A percentile compares a stretch with the other conserved stretches of the same genome.
These are phyloP conservation scores for Kwoniella europaea DNA, from an alignment of 768 basidiomycete genomes.

Conservation along the genomic window DNA sequence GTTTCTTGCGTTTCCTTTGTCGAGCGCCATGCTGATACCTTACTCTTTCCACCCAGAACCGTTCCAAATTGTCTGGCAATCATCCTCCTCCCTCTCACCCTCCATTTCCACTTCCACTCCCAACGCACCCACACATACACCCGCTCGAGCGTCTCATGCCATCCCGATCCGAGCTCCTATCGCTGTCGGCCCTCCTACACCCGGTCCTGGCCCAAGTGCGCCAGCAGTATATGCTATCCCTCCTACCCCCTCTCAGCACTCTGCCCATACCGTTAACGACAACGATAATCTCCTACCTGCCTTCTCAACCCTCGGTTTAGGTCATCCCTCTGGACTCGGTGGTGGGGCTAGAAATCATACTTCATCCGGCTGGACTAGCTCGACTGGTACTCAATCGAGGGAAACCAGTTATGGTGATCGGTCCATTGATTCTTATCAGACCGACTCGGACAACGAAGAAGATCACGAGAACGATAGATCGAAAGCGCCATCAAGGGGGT, in stretches of 20 bases:
- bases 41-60: conserved; percentile 37
- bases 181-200: conserved; percentile 52
- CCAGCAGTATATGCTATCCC: conserved; percentile 50
- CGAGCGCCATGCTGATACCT: neutral
- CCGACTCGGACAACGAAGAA: conserved; percentile 7
- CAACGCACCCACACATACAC: conserved; percentile 26
- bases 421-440: neutral
- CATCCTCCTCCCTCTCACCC: conserved; percentile 28
- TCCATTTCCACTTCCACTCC: conserved; percentile 19
- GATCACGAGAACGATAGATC: conserved; percentile 2
- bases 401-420: conserved; percentile 6
- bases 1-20: neutral
- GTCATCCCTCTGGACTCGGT: conserved; percentile 5
- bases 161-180: conserved; percentile 56
- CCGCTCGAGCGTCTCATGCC: conserved; percentile 43
- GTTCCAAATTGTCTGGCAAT: conserved; percentile 54
- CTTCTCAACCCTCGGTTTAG: conserved; percentile 16
- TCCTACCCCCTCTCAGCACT: conserved; percentile 39
- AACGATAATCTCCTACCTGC: conserved; percentile 14
- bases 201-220: conserved; percentile 25
- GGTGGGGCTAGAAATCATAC: neutral
- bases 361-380: conserved; percentile 25
- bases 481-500: conserved; percentile 15
- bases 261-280: neutral
- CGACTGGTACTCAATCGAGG: conserved; percentile 14